Evolutionary conservation across 306 rosid species (phyloP).

Genomic region (Abrus precatorius): DNA sequence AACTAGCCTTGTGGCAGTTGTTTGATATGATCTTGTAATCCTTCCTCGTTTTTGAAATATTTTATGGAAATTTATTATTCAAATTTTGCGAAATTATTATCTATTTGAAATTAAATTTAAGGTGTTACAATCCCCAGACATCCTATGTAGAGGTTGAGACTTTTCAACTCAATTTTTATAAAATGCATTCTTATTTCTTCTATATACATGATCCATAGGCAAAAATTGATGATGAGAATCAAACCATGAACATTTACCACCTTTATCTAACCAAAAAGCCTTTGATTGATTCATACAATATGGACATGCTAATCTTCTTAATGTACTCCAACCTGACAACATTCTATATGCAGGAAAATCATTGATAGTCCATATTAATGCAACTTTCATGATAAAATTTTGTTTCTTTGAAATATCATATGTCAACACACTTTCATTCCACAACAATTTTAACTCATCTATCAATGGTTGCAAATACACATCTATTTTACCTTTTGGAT

Average conservation of each 20-base stretch:
- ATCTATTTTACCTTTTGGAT: neutral
- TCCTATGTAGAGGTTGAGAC: neutral
- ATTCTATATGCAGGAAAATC: neutral
- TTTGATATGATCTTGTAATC: too few species aligned
- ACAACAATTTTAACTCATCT: neutral
- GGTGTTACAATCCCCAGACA: neutral
- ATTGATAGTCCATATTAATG: neutral
- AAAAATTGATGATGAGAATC: neutral
- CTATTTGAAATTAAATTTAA: too few species aligned
- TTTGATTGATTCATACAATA: neutral
- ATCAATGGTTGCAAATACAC: neutral
- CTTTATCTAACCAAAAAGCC: neutral
- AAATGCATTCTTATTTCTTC: neutral
- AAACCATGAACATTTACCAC: neutral
- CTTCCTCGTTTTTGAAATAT: too few species aligned
- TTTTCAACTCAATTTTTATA: neutral
- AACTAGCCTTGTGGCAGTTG: too few species aligned
- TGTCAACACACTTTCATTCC: neutral
- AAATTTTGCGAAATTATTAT: too few species aligned
- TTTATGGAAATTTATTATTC: too few species aligned
- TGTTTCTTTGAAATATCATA: neutral
- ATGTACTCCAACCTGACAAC: neutral
- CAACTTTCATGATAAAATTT: neutral
- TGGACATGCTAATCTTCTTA: neutral
- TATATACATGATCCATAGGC: neutral